Conservation (phyloP, 2,329 filamentous ascomycete genomes). For the Aspergillus ochraceoroseus region DNA sequence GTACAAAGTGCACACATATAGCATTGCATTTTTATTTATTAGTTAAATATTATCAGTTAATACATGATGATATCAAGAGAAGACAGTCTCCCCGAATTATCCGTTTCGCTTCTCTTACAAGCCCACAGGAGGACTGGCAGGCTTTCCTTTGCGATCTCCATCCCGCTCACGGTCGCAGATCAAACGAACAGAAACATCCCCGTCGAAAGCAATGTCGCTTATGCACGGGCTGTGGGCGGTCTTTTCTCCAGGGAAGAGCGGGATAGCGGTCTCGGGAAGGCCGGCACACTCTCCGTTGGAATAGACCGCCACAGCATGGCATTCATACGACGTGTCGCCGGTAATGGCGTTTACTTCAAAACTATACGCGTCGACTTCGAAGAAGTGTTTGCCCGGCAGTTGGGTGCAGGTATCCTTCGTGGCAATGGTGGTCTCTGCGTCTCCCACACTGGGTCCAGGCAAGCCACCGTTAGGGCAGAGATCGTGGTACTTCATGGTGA, state of each 20-base stretch:
- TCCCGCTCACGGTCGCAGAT: conserved; percentile 9
- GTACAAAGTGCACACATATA: too few relatives aligned
- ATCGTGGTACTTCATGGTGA: conserved; percentile 14
- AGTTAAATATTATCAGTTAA: too few relatives aligned
- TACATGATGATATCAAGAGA: too few relatives aligned
- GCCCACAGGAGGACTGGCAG: too few relatives aligned
- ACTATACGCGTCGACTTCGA: conserved; percentile 17
- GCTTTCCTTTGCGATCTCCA: neutral
- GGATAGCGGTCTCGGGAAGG: conserved; percentile 11
- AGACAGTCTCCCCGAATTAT: too few relatives aligned
- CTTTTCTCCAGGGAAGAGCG: conserved; percentile 5
- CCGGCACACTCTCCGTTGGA: conserved; percentile 16
- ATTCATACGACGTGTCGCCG: conserved; percentile 10
- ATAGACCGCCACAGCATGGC: conserved; percentile 17
- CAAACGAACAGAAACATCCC: conserved; percentile 7
- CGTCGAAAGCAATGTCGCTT: conserved; percentile 9
- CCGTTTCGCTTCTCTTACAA: too few relatives aligned
- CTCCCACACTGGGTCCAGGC: neutral
- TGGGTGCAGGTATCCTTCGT: conserved; percentile 15
- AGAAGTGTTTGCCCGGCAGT: conserved; percentile 18
- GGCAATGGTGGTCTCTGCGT: neutral
- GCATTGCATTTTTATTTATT: too few relatives aligned
- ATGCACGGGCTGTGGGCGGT: conserved; percentile 10
- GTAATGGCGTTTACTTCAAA: conserved; percentile 13
- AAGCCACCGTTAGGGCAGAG: conserved; percentile 9